Conservation (phyloP, 169 alveolate genomes). For the Eimeria nieschulzi region DNA sequence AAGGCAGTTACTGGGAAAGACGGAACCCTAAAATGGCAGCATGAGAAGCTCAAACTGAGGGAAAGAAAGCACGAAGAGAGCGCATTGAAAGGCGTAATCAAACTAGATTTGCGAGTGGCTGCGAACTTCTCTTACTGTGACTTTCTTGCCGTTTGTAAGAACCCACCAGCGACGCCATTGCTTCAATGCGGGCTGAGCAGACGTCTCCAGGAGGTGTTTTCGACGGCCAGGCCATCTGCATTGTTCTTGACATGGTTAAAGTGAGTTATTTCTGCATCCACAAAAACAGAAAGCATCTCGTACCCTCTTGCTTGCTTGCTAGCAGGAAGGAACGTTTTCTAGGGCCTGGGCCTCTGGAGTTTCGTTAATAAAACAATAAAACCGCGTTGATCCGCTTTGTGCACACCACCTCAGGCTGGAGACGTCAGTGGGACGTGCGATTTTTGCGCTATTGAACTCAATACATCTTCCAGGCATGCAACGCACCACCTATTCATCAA, state of each 20-base stretch:
- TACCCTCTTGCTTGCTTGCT: background rate
- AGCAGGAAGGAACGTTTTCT: background rate
- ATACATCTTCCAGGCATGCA: constrained; percentile 63
- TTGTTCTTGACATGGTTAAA: constrained; percentile 56
- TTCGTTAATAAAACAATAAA: background rate
- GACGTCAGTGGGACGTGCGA: constrained; percentile 70
- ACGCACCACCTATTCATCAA: background rate
- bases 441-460: constrained; percentile 66
- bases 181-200: no score
- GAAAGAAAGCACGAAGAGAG: no score
- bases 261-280: background rate
- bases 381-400: background rate
- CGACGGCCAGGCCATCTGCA: constrained; percentile 72
- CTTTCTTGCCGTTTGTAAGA: no score
- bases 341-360: background rate
- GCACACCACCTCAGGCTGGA: constrained; percentile 62
- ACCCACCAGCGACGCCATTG: no score
- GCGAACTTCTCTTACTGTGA: no score
- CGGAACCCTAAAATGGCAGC: no score
- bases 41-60: no score
- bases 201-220: constrained; percentile 61
- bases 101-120: no score
- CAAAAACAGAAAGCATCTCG: background rate
- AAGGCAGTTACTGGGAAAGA: no score
- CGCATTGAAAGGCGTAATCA: no score